A percentile compares a stretch with the other conserved stretches of the same genome.
phyloP scores from a whole-genome alignment of 176 grass and related monocot genomes.

The Paspalum notatum region DNA sequence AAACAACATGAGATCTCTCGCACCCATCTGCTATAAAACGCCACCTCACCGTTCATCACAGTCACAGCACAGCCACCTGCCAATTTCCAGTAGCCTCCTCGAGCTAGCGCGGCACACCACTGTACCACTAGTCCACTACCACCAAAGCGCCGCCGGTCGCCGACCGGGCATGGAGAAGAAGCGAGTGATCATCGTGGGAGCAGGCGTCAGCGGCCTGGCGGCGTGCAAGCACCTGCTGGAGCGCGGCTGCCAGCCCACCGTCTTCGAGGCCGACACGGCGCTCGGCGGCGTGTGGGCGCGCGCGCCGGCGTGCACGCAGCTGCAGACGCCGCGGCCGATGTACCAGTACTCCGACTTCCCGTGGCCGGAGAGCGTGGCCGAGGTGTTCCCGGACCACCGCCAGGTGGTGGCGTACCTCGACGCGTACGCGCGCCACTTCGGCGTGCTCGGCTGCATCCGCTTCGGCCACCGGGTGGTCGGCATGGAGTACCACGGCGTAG shows the following conservation, averaged over 20 bases:
- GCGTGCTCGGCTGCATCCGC: conserved; percentile 53
- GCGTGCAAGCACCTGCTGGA: conserved; percentile 53
- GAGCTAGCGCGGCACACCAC: no score
- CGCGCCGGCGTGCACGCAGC: conserved; percentile 38
- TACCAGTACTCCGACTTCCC: conserved; percentile 70
- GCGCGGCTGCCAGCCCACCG: conserved; percentile 43
- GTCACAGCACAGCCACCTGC: no score
- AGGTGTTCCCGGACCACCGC: conserved; percentile 32
- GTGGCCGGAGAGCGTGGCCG: conserved; percentile 45
- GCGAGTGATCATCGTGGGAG: not conserved
- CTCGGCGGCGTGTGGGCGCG: conserved; percentile 62
- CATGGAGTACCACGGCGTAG: conserved; percentile 47
- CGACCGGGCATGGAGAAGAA: not conserved
- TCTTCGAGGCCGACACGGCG: conserved; percentile 44
- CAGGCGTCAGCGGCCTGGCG: not conserved
- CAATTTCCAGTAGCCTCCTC: no score
- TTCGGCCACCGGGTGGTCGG: conserved; percentile 51
- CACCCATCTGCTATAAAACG: no score
- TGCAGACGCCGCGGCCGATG: conserved; percentile 41
- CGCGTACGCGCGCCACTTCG: conserved; percentile 62
- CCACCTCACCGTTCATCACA: no score
- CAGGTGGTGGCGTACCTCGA: conserved; percentile 60
- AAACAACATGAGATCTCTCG: no score
- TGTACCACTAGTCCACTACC: not conserved
- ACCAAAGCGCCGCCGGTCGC: not conserved